These are phyloP conservation scores for Cyclostephanos tholiformis DNA, from an alignment of 108 stramenopile species.

Conservation along the genomic window DNA sequence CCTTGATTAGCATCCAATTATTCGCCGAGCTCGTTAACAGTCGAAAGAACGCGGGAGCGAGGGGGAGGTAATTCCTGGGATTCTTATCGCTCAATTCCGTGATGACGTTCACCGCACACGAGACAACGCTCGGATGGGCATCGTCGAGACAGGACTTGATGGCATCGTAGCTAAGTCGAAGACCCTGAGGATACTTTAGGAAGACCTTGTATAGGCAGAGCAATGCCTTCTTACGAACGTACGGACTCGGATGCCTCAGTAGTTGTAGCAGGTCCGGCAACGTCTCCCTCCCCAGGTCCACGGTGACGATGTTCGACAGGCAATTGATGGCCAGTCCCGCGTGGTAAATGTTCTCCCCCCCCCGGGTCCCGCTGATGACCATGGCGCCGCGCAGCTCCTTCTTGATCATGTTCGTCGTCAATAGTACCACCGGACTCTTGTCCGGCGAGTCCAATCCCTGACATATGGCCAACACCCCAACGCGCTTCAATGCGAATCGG, in stretches of 20 bases:
- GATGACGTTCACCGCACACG: conserved; percentile 98
- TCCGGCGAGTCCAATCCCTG: conserved; percentile 93
- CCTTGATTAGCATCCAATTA: conserved; percentile 99
- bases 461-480: conserved; percentile 93
- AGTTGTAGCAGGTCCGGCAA: conserved; percentile 88
- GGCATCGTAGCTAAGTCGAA: conserved; percentile 93
- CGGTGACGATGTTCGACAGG: conserved; percentile 96
- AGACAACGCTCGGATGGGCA: conserved; percentile 89
- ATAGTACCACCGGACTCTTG: conserved; percentile 92
- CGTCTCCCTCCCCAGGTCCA: conserved; percentile 91
- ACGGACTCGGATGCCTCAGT: conserved; percentile 87
- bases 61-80: conserved; percentile 95
- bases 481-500: conserved; percentile 95
- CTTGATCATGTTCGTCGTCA: conserved; percentile 96
- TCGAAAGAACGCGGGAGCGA: conserved; percentile 98
- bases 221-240: conserved; percentile 97
- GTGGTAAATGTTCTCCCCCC: conserved; percentile 84
- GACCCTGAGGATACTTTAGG: conserved; percentile 98
- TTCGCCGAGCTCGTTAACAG: conserved; percentile 93
- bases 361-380: conserved; percentile 19
- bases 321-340: conserved; percentile 97
- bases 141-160: conserved; percentile 92
- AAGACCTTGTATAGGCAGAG: conserved; percentile 97
- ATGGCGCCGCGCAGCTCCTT: conserved; percentile 92
- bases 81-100: conserved; percentile 97